Base-by-base conservation (phyloP, 2,329 filamentous ascomycete genomes). In the Ilyonectria sp. region DNA sequence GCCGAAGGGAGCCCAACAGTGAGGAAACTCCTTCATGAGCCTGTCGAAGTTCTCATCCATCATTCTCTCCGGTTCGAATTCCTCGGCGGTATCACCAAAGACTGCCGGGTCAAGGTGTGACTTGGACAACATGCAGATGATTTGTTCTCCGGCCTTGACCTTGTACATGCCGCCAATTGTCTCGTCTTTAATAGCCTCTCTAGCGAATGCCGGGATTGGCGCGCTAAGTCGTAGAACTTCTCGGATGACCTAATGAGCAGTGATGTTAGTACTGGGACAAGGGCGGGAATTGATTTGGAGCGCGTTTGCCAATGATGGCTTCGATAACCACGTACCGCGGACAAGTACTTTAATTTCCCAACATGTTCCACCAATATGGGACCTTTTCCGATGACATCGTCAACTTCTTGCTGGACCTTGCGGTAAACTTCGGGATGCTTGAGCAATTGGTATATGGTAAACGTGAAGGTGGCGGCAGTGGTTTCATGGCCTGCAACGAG, bases 41-140 rank as follows among this genome's bases (percentile, higher is more conserved):
- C 84, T 84, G 15, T 89, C 84, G 73, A 94, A 94, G 23, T 87
- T 84, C 15, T 90, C 91, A 46, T 93, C 90, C 0, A 91, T 79
- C 91, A 94, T 93, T 13, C 92, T 85, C 76, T 94, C 92, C 0
- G 92, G 92, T 60, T 84, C 86, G 80, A 93, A 94, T 19, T 89
- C 86, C 1, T 86, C 77, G 1, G 91, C 90, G 66, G 92, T 90
- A 0, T 87, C 84, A 0, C 92, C 92, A 56, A 84, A 94, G 0
- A 93, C 87, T 1, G 80, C 81, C 0, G 89, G 90, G 72, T 94
- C 92, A 0, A 85, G 77, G 44, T 94, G 91, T 4, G 88, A 78
- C 50, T 85, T 84, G 37, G 83, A 77, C 1, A 93, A 75, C 1
- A 92, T 72, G 13, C 85, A 73, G 0, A 82, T 66, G 26, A 91